phyloP scores from a whole-genome alignment of 2,329 filamentous ascomycete species.

The Dothidotthia symphoricarpi region DNA sequence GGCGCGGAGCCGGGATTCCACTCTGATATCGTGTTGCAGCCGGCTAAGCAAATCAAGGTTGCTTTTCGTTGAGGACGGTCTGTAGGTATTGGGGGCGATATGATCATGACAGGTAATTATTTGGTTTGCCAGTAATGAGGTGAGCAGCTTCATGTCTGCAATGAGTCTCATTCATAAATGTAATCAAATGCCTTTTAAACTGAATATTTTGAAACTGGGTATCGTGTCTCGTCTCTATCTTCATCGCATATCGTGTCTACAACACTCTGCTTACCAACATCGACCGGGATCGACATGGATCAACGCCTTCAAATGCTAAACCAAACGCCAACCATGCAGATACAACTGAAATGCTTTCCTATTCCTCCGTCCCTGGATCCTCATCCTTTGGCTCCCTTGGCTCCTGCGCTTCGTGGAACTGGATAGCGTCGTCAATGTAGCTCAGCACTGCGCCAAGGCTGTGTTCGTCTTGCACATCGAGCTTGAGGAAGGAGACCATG shows the following conservation, averaged over 20 bases:
- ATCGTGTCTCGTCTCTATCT: slow-evolving; percentile 3
- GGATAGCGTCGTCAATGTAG: slow-evolving; percentile 91
- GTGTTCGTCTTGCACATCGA: slow-evolving; percentile 88
- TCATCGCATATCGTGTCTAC: too few species aligned
- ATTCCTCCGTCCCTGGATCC: slow-evolving; percentile 11
- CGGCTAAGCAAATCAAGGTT: slow-evolving; percentile 43
- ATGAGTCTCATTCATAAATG: too few species aligned
- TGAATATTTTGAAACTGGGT: slow-evolving; percentile 5
- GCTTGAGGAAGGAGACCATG: slow-evolving; percentile 91
- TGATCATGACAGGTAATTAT: too few species aligned
- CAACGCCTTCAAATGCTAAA: slow-evolving; percentile 7
- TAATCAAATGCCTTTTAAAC: too few species aligned
- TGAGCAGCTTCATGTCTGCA: too few species aligned
- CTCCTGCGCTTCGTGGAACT: slow-evolving; percentile 91
- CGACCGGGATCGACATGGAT: too few species aligned
- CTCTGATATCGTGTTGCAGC: slow-evolving; percentile 51
- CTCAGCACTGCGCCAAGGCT: slow-evolving; percentile 81
- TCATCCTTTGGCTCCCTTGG: slow-evolving; percentile 70
- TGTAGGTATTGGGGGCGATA: too few species aligned
- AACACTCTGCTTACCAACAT: too few species aligned
- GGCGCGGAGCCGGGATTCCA: slow-evolving; percentile 42
- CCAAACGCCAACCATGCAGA: slow-evolving; percentile 10
- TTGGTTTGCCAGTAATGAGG: too few species aligned
- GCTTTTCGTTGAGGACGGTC: slow-evolving; percentile 34
- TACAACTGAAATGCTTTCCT: background rate